Conservation (phyloP, 2,329 filamentous ascomycete genomes). For the Beauveria scarabaeidicola region DNA sequence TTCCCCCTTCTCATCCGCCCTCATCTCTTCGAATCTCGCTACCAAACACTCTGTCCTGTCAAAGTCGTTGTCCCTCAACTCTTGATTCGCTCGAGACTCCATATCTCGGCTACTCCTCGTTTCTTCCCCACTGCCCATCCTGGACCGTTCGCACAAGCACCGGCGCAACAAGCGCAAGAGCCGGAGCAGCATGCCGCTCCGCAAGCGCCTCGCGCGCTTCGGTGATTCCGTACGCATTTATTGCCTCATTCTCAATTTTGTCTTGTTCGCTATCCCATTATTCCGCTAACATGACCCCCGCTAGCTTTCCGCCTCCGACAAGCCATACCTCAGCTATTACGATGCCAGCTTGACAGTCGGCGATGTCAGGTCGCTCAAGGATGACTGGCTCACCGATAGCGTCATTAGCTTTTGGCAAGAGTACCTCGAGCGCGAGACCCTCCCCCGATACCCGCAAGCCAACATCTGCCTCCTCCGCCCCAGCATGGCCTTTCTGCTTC, state of each 20-base stretch:
- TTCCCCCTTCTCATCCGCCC: not conserved
- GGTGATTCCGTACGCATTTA: slow-evolving; percentile 34
- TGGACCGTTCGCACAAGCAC: slow-evolving; percentile 1
- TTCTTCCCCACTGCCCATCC: not conserved
- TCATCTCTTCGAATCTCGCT: not conserved
- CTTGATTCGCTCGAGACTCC: not conserved
- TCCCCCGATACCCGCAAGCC: slow-evolving; percentile 69
- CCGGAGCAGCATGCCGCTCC: slow-evolving; percentile 28
- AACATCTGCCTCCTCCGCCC: slow-evolving; percentile 87
- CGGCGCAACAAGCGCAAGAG: slow-evolving; percentile 12
- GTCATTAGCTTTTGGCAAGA: slow-evolving; percentile 98
- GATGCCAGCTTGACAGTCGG: slow-evolving; percentile 61
- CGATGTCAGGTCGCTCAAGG: slow-evolving; percentile 78
- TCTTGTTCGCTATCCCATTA: slow-evolving; percentile 7
- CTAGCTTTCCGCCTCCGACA: slow-evolving; percentile 39
- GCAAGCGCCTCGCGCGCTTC: slow-evolving; percentile 36
- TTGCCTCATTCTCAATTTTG: not conserved
- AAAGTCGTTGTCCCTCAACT: not conserved
- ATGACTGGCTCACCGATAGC: slow-evolving; percentile 97
- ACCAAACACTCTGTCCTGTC: not conserved
- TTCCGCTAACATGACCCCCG: not conserved
- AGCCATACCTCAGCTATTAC: slow-evolving; percentile 33
- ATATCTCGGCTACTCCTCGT: not conserved
- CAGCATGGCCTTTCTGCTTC: slow-evolving; percentile 85
- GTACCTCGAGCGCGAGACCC: slow-evolving; percentile 83